Base-by-base conservation (phyloP, 495 filamentous ascomycete species). In the Penicillium odoratum region DNA sequence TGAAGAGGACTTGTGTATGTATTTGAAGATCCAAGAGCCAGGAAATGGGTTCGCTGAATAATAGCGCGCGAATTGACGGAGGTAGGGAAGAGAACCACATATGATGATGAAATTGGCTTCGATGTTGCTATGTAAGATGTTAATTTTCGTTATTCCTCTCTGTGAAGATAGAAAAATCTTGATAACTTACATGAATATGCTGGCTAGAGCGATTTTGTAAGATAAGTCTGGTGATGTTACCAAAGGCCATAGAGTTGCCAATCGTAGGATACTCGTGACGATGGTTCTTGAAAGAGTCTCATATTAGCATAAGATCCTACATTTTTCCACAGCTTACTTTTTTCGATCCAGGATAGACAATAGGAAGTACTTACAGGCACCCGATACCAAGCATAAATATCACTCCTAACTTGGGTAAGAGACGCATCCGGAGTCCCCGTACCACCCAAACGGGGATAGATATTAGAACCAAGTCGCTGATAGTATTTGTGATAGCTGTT, bases 401-500 rank as follows among this genome's bases (percentile, higher is more conserved):
- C 25, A 31, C 46, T 2, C 46, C 46, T 4, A 48, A 8, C n/a
- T 48, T 48, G 15, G 26, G 28, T 3, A 31, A 16, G 1, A 31
- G 11, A 5, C 26, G 67, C 54, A 74, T 49, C 0, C 54, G 58
- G 1, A 74, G 57, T 3, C 52, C 15, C 25, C 47, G 48, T 4
- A 78, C 60, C 3, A 74, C 48, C 13, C 67, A 68, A 0, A 77
- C 48, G 0, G 77, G 74, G 7, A 76, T 60, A 7, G 70, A n/a
- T 0, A 77, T 64, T 18, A 80, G 47, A 4, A 69, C 57, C 8
- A 78, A 18, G 25, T 80, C 76, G 28, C 65, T 76, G 4, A 60
- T 46, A 38, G 74, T 78, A 42, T 80, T 80, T 18, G 73, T 67
- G 4, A 65, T 60, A 0, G 76, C 74, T 2, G 71, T 76, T 13